These are phyloP conservation scores for Syzygium oleosum DNA, from an alignment of 345 rosid species.

Conservation along the genomic window DNA sequence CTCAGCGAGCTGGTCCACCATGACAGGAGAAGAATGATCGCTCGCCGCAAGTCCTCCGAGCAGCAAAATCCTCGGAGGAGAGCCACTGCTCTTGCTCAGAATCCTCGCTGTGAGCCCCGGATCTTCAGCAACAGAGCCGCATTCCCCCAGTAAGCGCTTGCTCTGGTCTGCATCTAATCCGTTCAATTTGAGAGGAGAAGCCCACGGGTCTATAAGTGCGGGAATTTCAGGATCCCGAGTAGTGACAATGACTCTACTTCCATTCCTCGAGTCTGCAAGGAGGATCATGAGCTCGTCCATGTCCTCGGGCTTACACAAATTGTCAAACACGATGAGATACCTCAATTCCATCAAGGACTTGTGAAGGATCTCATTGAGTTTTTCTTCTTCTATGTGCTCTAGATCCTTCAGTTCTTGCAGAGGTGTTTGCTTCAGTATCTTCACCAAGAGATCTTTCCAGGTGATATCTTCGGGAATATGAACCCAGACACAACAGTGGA, in stretches of 20 bases:
- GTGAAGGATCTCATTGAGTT: not conserved
- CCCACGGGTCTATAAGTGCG: not conserved
- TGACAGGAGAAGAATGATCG: too few species aligned
- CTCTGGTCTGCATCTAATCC: not conserved
- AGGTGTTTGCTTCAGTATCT: not conserved
- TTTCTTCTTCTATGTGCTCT: not conserved
- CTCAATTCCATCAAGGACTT: not conserved
- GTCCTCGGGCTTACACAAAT: not conserved
- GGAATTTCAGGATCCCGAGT: not conserved
- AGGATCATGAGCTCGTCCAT: not conserved
- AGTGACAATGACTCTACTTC: slow-evolving; percentile 1
- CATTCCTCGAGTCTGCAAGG: not conserved
- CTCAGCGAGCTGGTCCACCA: not conserved
- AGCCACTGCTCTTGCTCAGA: not conserved
- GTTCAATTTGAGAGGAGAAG: not conserved
- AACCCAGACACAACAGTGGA: not conserved
- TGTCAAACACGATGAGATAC: slow-evolving; percentile 9
- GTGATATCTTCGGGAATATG: not conserved
- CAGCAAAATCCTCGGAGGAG: not conserved
- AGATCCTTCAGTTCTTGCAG: not conserved
- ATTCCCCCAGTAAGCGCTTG: not conserved
- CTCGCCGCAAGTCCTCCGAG: not conserved
- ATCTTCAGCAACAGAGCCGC: not conserved
- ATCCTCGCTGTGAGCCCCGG: not conserved
- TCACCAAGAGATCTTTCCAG: not conserved